These are phyloP conservation scores for Pontederia crassipes DNA, from an alignment of 176 grass and related monocot species.

Conservation along the genomic window DNA sequence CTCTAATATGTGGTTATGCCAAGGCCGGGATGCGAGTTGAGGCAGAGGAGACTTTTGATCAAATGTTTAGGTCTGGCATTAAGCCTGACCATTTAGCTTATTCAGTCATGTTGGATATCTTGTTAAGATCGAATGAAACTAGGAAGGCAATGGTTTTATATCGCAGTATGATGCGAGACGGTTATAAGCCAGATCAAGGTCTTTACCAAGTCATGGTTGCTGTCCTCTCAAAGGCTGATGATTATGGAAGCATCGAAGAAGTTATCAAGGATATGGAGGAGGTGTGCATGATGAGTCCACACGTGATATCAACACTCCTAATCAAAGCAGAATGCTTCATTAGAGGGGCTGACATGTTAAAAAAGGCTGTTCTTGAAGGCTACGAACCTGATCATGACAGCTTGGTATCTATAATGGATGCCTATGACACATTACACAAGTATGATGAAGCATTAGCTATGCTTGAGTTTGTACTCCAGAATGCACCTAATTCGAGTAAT, in stretches of 20 bases:
- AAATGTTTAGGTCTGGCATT: conserved; percentile 55
- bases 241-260: conserved; percentile 37
- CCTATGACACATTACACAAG: conserved; percentile 36
- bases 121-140: conserved; percentile 56
- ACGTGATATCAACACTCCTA: conserved; percentile 41
- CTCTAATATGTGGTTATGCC: conserved; percentile 81
- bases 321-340: conserved; percentile 52
- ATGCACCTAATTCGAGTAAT: conserved; percentile 31
- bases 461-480: conserved; percentile 51
- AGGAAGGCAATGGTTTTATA: conserved; percentile 61
- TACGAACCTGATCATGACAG: conserved; percentile 44
- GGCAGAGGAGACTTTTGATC: conserved; percentile 52
- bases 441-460: conserved; percentile 49
- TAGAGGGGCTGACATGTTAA: conserved; percentile 57
- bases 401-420: conserved; percentile 56
- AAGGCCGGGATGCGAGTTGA: conserved; percentile 60
- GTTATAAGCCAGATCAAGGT: conserved; percentile 38
- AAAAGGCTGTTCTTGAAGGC: conserved; percentile 52
- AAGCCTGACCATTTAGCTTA: conserved; percentile 76
- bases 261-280: conserved; percentile 65
- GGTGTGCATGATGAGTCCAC: conserved; percentile 43
- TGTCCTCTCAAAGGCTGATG: conserved; percentile 39
- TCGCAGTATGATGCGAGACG: conserved; percentile 53
- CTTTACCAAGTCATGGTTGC: conserved; percentile 53
- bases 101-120: conserved; percentile 74